A percentile compares a stretch with the other conserved stretches of the same genome.
Conservation (phyloP, 106 monocot species). For the Narthecium ossifragum region DNA sequence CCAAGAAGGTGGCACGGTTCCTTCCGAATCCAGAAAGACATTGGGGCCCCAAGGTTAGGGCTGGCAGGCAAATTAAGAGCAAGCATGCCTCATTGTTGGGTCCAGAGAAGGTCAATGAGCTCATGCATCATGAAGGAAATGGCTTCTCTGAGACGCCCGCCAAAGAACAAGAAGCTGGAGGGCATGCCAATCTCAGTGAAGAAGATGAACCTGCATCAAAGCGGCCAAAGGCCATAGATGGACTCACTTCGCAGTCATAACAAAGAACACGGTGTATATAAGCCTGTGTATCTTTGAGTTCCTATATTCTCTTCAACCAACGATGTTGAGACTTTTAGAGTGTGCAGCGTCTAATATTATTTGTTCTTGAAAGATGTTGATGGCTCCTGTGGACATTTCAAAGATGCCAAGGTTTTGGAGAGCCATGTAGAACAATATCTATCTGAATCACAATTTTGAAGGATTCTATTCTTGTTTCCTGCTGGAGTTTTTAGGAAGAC, state of each 20-base stretch:
- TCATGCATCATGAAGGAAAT: slow-evolving; percentile 2
- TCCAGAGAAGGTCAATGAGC: slow-evolving; percentile 17
- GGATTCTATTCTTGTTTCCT: no score
- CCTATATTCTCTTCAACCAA: no score
- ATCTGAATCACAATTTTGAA: no score
- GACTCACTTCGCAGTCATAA: slow-evolving; percentile 10
- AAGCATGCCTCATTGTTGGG: slow-evolving; percentile 72
- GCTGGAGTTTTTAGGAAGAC: no score
- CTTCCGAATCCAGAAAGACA: slow-evolving; percentile 80
- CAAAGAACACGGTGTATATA: no score
- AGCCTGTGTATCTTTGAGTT: no score
- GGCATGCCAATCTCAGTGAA: neutral
- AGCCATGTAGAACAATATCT: no score
- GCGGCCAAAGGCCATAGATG: slow-evolving; percentile 52
- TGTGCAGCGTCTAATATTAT: no score
- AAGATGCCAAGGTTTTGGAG: no score
- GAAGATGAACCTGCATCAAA: slow-evolving; percentile 35
- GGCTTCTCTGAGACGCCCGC: neutral
- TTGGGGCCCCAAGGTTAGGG: slow-evolving; percentile 86
- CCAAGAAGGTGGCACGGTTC: slow-evolving; percentile 67
- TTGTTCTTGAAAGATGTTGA: no score
- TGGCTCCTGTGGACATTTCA: no score
- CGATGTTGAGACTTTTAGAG: no score
- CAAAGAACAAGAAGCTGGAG: neutral
- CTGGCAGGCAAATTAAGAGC: slow-evolving; percentile 76